Percentiles rank a stretch among this genome's conserved stretches.
These are phyloP conservation scores for Quercus robur DNA, from an alignment of 306 rosid species.

Conservation along the genomic window DNA sequence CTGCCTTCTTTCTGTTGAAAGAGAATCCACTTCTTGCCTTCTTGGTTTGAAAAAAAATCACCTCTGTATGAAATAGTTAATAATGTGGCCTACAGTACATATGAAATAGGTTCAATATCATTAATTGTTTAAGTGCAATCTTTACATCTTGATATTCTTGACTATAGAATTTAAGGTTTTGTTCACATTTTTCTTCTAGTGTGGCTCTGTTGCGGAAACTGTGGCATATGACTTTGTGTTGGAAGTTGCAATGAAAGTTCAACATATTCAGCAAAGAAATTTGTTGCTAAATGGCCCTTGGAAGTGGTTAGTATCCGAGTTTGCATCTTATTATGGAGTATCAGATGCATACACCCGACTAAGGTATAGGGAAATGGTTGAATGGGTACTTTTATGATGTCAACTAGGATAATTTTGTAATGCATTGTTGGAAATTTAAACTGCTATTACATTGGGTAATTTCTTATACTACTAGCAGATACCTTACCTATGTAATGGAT, in stretches of 20 bases:
- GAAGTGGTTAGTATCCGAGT: slow-evolving; percentile 33
- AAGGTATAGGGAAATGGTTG: slow-evolving; percentile 18
- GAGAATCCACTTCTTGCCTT: no score
- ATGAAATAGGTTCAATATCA: background rate
- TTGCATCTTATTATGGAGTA: slow-evolving; percentile 31
- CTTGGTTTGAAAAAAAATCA: no score
- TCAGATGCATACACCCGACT: slow-evolving; percentile 29
- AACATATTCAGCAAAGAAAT: slow-evolving; percentile 29
- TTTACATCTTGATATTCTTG: background rate
- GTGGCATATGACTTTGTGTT: slow-evolving; percentile 29
- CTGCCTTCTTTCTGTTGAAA: no score
- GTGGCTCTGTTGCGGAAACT: slow-evolving; percentile 31
- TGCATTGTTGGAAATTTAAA: background rate
- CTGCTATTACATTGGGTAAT: background rate
- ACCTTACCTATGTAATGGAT: slow-evolving; percentile 38
- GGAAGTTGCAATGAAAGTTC: slow-evolving; percentile 35
- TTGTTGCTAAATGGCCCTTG: slow-evolving; percentile 28
- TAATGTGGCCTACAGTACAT: no score
- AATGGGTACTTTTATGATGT: background rate
- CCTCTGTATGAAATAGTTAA: no score
- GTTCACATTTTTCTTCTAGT: slow-evolving; percentile 11
- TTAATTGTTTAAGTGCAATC: background rate
- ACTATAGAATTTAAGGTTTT: background rate
- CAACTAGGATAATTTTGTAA: background rate
- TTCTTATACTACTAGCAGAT: slow-evolving; percentile 8